Evolutionary conservation across 768 basidiomycete genomes (phyloP).

Genomic region (Sistotremastrum suecicum): DNA sequence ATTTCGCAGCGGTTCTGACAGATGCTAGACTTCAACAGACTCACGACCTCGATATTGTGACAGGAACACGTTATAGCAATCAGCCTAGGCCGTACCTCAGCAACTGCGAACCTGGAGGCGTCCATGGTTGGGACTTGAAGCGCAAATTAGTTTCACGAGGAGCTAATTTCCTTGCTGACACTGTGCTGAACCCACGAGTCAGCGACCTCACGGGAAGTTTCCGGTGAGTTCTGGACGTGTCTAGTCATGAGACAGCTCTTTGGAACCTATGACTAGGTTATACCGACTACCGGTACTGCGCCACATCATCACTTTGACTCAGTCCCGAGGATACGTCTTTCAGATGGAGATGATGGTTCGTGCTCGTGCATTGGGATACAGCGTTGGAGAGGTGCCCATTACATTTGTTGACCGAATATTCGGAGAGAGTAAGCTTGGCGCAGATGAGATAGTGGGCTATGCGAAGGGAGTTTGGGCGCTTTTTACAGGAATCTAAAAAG

Average conservation of each 20-base stretch:
- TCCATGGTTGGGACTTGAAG: conserved; percentile 87
- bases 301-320: conserved; percentile 72
- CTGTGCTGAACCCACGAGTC: conserved; percentile 71
- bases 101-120: conserved; percentile 64
- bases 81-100: conserved; percentile 39
- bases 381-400: conserved; percentile 82
- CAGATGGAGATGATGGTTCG: conserved; percentile 99
- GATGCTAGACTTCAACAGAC: conserved; percentile 58
- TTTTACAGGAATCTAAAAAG: conserved; percentile 50
- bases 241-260: background rate
- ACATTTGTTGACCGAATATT: conserved; percentile 91
- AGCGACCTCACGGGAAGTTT: conserved; percentile 88
- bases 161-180: conserved; percentile 82
- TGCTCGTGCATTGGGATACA: conserved; percentile 70
- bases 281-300: conserved; percentile 66
- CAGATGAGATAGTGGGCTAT: conserved; percentile 78
- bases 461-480: conserved; percentile 73
- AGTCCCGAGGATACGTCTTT: conserved; percentile 88
- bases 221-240: conserved; percentile 33
- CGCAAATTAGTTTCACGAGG: conserved; percentile 80
- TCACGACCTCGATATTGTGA: conserved; percentile 87
- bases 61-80: conserved; percentile 76
- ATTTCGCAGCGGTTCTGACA: background rate
- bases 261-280: conserved; percentile 29
- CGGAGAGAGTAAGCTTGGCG: conserved; percentile 85